Evolutionary conservation across 805 yeast species (phyloP), one percentile per base, ranked within the genome.

Genomic region (Yamadazyma insecticola): DNA sequence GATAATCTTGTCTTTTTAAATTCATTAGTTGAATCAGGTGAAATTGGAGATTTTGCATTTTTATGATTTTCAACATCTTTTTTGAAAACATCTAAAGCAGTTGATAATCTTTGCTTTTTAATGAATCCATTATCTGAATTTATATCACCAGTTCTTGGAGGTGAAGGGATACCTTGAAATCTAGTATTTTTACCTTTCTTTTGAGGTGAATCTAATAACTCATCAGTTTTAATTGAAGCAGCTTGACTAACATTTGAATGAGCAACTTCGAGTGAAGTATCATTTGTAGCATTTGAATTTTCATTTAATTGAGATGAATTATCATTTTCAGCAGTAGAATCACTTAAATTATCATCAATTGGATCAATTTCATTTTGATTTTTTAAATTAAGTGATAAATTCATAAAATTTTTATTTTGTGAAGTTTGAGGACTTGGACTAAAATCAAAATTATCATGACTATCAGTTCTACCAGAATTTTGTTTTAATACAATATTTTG

Each of bases 1-100:
- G n/a, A n/a, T n/a, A n/a, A n/a, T n/a, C n/a, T n/a, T n/a, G n/a
- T n/a, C n/a, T 15, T 21, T 29, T 36, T 10, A 45, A 45, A 17
- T 29, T 26, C 26, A 19, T 35, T 29, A 25, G 31, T 26, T n/a
- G n/a, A n/a, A n/a, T n/a, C n/a, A n/a, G n/a, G n/a, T n/a, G n/a
- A n/a, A n/a, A 13, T 16, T 17, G 16, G 36, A 33, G 10, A 33
- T 22, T 9, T 33, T 20, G 41, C 39, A 17, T 42, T 40, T 30
- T 45, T 55, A 29, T 48, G 53, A 15, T 37, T 41, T 19, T 45
- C 48, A 2, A 57, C 40, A 16, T 61, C 66, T 16, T 45, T 36
- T 29, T 44, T 58, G 30, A 57, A 48, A 9, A 39, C 56, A 13
- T 50, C 52, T 22, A 60, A 50, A 2, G 56, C 55, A 5, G 47